Evolutionary conservation across 371 early-diverging fungal species (phyloP), one percentile per base, ranked within the genome.

Genomic region (Rhizopus sp.): DNA sequence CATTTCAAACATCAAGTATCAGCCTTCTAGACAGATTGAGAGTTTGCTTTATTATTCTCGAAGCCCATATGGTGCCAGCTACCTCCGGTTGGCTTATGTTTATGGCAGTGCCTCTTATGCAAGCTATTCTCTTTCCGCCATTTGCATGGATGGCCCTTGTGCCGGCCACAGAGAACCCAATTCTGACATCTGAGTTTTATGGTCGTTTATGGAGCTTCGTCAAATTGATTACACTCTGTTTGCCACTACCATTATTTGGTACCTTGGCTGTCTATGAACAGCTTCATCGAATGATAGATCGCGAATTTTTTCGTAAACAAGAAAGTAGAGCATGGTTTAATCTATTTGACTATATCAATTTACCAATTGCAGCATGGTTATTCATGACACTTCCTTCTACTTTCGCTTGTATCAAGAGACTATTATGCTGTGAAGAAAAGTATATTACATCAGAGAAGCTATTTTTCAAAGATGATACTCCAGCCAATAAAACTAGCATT

Each of bases 31-130:
- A 81, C 44, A 83, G 74, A 30, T 46, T 80, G 33, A 56, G 65
- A 9, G 74, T 74, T 8, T 78, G 77, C 34, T 55, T 71, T 33
- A 64, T 74, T 50, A 71, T 81, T 17, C 41, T 80, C 47, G 80
- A 80, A 60, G 80, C 80, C 31, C 80, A 80, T 57, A 70, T 80
- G 72, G 73, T 80, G 52, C 77, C 77, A 40, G 67, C 62, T 42
- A 70, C 75, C 13, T 77, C 80, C 17, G 80, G 78, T 45, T 80
- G 80, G 80, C 64, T 80, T 32, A 80, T 80, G 80, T 75, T 80
- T 70, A 76, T 76, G 4, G 77, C 78, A 12, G 73, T 80, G 5
- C 80, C 80, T 30, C 47, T 80, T 45, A 75, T 71, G 74, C 77
- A 80, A 53, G 67, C 75, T 42, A 68, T 78, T 47, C 48, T 78